Evolutionary conservation across 441 rosid species (phyloP).

Genomic region (Brassica balearica): DNA sequence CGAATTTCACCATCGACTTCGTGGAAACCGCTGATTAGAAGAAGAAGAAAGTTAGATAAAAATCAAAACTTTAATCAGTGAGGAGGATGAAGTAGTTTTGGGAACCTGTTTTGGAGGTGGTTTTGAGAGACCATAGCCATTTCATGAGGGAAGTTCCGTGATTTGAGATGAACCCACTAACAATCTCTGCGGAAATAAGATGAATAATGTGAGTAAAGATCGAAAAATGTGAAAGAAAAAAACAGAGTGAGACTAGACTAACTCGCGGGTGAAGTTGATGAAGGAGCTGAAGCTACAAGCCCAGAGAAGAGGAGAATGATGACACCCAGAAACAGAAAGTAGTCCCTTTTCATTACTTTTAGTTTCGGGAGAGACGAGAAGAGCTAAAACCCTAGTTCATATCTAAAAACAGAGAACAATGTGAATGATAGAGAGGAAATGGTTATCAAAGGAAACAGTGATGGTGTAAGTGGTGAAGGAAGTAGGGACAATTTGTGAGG

Average conservation of each 20-base stretch:
- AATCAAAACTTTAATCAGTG: background rate
- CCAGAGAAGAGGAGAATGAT: no score
- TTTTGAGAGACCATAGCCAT: slow-evolving; percentile 85
- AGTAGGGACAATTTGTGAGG: background rate
- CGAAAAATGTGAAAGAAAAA: background rate
- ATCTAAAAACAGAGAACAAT: slow-evolving; percentile 33
- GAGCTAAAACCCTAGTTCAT: slow-evolving; percentile 46
- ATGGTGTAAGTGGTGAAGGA: slow-evolving; percentile 15
- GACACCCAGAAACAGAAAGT: slow-evolving; percentile 50
- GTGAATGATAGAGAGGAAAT: background rate
- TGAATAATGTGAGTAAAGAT: slow-evolving; percentile 15
- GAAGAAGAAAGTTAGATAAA: slow-evolving; percentile 18
- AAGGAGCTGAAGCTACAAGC: no score
- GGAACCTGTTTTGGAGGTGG: slow-evolving; percentile 81
- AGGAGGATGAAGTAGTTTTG: background rate
- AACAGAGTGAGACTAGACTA: slow-evolving; percentile 23
- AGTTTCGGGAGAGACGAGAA: slow-evolving; percentile 13
- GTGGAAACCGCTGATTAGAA: background rate
- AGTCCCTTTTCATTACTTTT: slow-evolving; percentile 51
- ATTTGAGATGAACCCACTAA: slow-evolving; percentile 74
- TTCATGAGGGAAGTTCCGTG: slow-evolving; percentile 63
- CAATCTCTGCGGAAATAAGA: slow-evolving; percentile 61
- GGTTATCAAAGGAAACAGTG: slow-evolving; percentile 14
- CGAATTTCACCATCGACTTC: no score
- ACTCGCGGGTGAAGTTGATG: no score